Conservation (phyloP, 768 basidiomycete species). For the Amanita pallidorosea region DNA sequence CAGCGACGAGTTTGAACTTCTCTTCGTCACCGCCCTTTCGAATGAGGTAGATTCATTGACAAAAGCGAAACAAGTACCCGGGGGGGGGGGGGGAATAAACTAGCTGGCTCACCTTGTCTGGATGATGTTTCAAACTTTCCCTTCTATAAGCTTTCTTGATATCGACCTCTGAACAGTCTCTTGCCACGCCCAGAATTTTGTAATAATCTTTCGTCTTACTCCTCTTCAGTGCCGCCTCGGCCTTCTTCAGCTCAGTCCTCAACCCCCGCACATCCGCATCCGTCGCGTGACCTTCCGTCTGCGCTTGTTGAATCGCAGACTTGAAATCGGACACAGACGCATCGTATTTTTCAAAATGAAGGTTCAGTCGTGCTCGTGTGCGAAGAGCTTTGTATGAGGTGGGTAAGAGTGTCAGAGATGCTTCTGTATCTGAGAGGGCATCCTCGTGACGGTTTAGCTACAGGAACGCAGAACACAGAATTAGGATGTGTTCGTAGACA, state of each 20-base stretch:
- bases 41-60: conserved; percentile 1
- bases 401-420: conserved; percentile 50
- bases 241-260: conserved; percentile 62
- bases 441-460: conserved; percentile 58
- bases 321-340: conserved; percentile 67
- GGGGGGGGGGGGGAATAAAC: neutral
- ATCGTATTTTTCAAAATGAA: conserved; percentile 69
- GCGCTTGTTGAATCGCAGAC: conserved; percentile 64
- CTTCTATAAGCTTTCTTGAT: conserved; percentile 89
- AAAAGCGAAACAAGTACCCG: conserved; percentile 1
- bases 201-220: conserved; percentile 90
- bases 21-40: conserved; percentile 86
- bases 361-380: conserved; percentile 72
- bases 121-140: conserved; percentile 79
- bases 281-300: conserved; percentile 41
- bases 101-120: conserved; percentile 63
- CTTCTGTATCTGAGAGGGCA: conserved; percentile 62
- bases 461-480: neutral
- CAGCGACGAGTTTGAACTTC: conserved; percentile 85
- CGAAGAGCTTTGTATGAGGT: conserved; percentile 78
- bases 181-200: conserved; percentile 57
- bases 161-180: conserved; percentile 56
- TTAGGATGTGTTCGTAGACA: neutral
- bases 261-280: conserved; percentile 56
- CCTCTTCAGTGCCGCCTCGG: conserved; percentile 71